phyloP scores from a whole-genome alignment of 2,329 filamentous ascomycete species.

The Thielaviopsis euricoi region DNA sequence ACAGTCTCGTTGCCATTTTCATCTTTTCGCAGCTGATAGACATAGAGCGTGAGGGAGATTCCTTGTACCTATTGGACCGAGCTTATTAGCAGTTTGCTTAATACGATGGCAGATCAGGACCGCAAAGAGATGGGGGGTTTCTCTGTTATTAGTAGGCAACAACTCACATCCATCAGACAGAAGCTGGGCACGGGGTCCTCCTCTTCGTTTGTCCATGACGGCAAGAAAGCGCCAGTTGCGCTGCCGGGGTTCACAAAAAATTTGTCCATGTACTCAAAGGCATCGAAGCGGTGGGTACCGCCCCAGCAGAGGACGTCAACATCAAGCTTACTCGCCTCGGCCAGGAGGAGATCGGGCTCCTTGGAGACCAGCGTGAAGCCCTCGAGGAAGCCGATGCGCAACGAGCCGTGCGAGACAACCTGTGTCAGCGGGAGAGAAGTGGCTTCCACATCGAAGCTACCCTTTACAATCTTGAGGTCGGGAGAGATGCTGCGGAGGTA shows the following conservation, averaged over 20 bases:
- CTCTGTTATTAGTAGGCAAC: neutral
- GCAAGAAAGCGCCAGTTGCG: constrained; percentile 46
- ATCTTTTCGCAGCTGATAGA: constrained; percentile 72
- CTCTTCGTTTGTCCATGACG: constrained; percentile 38
- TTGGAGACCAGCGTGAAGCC: constrained; percentile 51
- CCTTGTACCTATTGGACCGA: constrained; percentile 60
- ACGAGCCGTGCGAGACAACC: constrained; percentile 47
- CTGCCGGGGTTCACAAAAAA: constrained; percentile 56
- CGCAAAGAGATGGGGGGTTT: too few species aligned
- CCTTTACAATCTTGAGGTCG: constrained; percentile 53
- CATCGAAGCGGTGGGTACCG: constrained; percentile 52
- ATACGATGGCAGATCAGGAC: too few species aligned
- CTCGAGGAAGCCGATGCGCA: constrained; percentile 51
- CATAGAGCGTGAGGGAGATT: constrained; percentile 87
- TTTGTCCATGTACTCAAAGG: constrained; percentile 59
- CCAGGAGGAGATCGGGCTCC: constrained; percentile 49
- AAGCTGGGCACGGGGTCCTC: constrained; percentile 78
- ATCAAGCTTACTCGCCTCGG: constrained; percentile 51
- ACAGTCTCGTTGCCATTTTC: constrained; percentile 63
- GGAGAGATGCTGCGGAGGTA: constrained; percentile 61
- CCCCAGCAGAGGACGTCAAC: constrained; percentile 55
- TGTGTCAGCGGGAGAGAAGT: constrained; percentile 48
- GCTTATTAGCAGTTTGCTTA: neutral
- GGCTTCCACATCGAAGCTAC: constrained; percentile 50
- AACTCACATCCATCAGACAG: constrained; percentile 90